Base-by-base conservation (phyloP, 75 land plant genomes). In the Cryptomeria japonica region DNA sequence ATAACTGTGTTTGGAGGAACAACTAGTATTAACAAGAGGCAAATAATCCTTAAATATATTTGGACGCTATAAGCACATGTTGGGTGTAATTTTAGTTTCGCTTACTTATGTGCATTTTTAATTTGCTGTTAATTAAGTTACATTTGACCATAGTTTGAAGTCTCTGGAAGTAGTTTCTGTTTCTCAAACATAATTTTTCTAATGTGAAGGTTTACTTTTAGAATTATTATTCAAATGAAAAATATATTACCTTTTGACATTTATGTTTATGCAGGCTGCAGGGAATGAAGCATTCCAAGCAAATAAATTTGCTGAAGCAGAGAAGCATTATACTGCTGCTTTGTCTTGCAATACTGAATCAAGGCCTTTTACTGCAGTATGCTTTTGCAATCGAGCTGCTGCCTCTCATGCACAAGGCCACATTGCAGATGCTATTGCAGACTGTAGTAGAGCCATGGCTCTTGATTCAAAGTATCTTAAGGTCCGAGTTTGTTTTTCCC, bases 321-420 rank as follows among this genome's bases (percentile, higher is more conserved):
- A 96, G 87, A 97, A 96, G 84, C 97, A 96, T 88, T 98, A 98
- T 77, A 92, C 97, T 80, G 94, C 97, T 89, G 97, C 99, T 82
- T 90, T 98, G 83, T 88, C 96, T 83, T 93, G 93, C 87, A 96
- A 89, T 89, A 92, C 91, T 34, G 99, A 95, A 72, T 97, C 99
- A 64, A 96, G 95, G 44, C 99, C 99, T 61, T 98, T 96, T 87
- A 90, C 96, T 80, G 99, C 99, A 75, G 90, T 98, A 38, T 96
- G 97, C 78, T 95, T 96, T 83, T 95, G 99, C 87, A 98, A 98
- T 83, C 99, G 99, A 79, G 99, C 99, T 77, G 99, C 99, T 85
- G 97, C 99, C 15, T 95, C 95, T 80, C 99, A 96, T 89, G 96
- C 97, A 37, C 86, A 96, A 84, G 94, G 95, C 36, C 97, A 97